Evolutionary conservation across 306 rosid species (phyloP), one percentile per base, ranked within the genome.

Genomic region (Casuarina equisetifolia): DNA sequence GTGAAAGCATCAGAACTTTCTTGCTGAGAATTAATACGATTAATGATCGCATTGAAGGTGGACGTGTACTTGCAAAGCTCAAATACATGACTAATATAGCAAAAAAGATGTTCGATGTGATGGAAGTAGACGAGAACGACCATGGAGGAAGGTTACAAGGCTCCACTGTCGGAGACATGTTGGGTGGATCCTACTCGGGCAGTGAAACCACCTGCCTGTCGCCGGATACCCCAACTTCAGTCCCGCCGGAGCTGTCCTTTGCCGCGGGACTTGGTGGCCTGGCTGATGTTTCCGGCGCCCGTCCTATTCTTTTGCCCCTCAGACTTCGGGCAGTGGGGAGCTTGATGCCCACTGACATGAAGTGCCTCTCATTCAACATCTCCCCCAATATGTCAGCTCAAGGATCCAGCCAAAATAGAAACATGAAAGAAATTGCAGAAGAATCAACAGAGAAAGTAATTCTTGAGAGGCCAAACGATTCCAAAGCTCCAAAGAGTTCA

Each of bases 111-210:
- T 81, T 78, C 17, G 78, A 50, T 59, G 57, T 62, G 61, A 74
- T 55, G 81, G 88, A 84, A 49, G 88, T 81, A 75, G 83, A 84
- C 3, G 82, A 74, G 42, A 48, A 48, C 32, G 48, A 67, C 61
- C 20, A 54, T 3, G 67, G 19, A n/a, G 48, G 35, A 8, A 35
- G 40, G n/a, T 35, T 69, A 20, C 71, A 70, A 67, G 69, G 52
- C 16, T 50, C 59, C 43, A 74, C 76, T 4, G 45, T 73, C 10
- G 80, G 79, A 39, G 76, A 63, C 1, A 5, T 49, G 15, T 64
- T 81, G 45, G 17, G 13, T 20, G 53, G 54, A 25, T 77, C 61
- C 12, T 78, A 69, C 70, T 78, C 82, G 0, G 55, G 73, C 52
- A 70, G 50, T 35, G 64, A 51, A 38, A 39, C 15, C 49, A 15